These are phyloP conservation scores for Tetrapisispora nanseiensis DNA, from an alignment of 805 yeast genomes.

Conservation along the genomic window DNA sequence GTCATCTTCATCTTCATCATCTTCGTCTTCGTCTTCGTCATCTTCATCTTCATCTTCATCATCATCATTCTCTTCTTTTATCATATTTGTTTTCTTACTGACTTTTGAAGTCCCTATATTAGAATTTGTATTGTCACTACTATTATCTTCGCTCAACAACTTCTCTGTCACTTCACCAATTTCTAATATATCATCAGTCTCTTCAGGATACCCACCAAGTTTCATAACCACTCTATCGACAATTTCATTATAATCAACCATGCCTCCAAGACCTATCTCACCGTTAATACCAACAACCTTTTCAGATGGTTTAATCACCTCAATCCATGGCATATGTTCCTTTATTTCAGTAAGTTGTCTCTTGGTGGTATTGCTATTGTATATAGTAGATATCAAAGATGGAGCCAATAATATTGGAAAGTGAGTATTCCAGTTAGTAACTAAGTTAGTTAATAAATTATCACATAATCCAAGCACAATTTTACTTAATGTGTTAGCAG, in stretches of 20 bases:
- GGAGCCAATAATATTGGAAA: conserved; percentile 88
- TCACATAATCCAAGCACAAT: conserved; percentile 87
- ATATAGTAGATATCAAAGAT: conserved; percentile 87
- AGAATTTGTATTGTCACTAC: conserved; percentile 43
- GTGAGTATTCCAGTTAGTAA: conserved; percentile 90
- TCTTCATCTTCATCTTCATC: conserved; percentile 16
- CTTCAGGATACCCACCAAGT: conserved; percentile 50
- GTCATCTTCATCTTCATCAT: conserved; percentile 27
- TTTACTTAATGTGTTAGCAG: conserved; percentile 89
- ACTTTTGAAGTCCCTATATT: conserved; percentile 19
- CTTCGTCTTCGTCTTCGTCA: conserved; percentile 33
- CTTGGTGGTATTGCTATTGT: conserved; percentile 79
- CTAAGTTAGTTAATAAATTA: conserved; percentile 80
- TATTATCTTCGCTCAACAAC: conserved; percentile 30
- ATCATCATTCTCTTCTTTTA: conserved; percentile 38
- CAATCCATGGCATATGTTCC: conserved; percentile 93
- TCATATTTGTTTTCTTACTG: conserved; percentile 32
- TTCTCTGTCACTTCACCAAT: conserved; percentile 27
- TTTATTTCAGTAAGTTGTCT: conserved; percentile 65
- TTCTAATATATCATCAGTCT: conserved; percentile 22
- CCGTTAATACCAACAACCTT: conserved; percentile 89
- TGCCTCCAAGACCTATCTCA: conserved; percentile 97
- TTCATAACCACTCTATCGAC: conserved; percentile 73
- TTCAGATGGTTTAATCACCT: conserved; percentile 82
- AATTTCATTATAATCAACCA: conserved; percentile 95